Percentiles rank a stretch among this genome's conserved stretches.
Evolutionary conservation across 2,329 filamentous ascomycete genomes (phyloP).

Genomic region (Tympanopsis confertula): DNA sequence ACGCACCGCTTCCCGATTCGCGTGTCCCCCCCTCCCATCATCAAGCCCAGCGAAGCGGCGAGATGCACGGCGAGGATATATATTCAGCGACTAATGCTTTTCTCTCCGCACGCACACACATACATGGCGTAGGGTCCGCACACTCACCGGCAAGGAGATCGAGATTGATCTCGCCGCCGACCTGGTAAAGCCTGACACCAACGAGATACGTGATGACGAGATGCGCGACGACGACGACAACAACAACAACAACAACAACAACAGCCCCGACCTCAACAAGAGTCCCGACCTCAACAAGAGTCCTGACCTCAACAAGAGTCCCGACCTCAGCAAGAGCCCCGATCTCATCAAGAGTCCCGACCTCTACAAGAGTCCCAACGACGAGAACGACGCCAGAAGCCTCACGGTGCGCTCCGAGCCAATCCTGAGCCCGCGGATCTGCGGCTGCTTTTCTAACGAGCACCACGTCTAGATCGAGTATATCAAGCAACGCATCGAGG

Average conservation of each 20-base stretch:
- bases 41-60: neutral
- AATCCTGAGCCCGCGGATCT: too few relatives aligned
- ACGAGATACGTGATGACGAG: conserved; percentile 1
- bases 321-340: too few relatives aligned
- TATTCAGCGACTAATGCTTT: conserved; percentile 1
- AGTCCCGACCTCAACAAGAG: too few relatives aligned
- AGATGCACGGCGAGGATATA: neutral
- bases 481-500: conserved; percentile 98
- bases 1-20: conserved; percentile 2
- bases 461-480: too few relatives aligned
- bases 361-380: too few relatives aligned
- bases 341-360: too few relatives aligned
- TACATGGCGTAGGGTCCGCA: conserved; percentile 63
- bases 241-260: conserved; percentile 1
- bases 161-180: conserved; percentile 92
- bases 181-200: conserved; percentile 3
- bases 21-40: conserved; percentile 5
- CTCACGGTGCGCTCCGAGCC: too few relatives aligned
- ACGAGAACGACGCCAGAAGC: too few relatives aligned
- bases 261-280: too few relatives aligned
- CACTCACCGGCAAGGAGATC: conserved; percentile 96
- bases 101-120: conserved; percentile 3
- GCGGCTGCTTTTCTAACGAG: too few relatives aligned
- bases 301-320: too few relatives aligned
- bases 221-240: neutral